These are phyloP conservation scores for Backusella psychrophila DNA, from an alignment of 192 early-diverging fungal species.

Conservation along the genomic window DNA sequence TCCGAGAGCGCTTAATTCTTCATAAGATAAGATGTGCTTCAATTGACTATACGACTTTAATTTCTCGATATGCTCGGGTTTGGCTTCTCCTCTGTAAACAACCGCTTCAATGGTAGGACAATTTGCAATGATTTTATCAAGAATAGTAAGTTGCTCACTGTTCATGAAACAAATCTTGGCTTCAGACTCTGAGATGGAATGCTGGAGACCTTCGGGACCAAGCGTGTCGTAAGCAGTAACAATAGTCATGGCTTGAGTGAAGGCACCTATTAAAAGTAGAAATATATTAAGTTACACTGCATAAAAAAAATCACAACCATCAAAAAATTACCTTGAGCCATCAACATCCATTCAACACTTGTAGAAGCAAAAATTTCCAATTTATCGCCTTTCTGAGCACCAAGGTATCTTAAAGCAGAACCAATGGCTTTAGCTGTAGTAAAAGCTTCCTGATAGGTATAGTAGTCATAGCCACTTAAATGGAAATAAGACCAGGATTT, in stretches of 20 bases:
- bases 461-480: conserved; percentile 74
- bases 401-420: conserved; percentile 25
- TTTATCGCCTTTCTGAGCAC: conserved; percentile 25
- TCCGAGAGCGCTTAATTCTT: conserved; percentile 65
- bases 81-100: conserved; percentile 65
- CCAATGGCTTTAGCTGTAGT: conserved; percentile 57
- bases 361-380: conserved; percentile 32
- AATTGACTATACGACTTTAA: conserved; percentile 41
- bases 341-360: conserved; percentile 36
- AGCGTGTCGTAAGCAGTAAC: conserved; percentile 89
- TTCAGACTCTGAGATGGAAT: conserved; percentile 75
- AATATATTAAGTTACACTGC: background rate
- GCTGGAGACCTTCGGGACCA: conserved; percentile 70
- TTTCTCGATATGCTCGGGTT: conserved; percentile 43
- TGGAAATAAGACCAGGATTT: conserved; percentile 84
- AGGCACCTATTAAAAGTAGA: conserved; percentile 38
- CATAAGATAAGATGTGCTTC: conserved; percentile 57
- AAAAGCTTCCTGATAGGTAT: conserved; percentile 70
- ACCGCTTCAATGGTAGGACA: conserved; percentile 59
- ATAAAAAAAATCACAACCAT: background rate
- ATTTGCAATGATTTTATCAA: conserved; percentile 53
- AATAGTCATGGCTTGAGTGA: conserved; percentile 70
- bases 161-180: conserved; percentile 69
- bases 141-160: conserved; percentile 62
- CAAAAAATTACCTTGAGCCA: conserved; percentile 29